Base-by-base conservation (phyloP, 2,329 filamentous ascomycete genomes). In the Pseudocercospora crystallina region DNA sequence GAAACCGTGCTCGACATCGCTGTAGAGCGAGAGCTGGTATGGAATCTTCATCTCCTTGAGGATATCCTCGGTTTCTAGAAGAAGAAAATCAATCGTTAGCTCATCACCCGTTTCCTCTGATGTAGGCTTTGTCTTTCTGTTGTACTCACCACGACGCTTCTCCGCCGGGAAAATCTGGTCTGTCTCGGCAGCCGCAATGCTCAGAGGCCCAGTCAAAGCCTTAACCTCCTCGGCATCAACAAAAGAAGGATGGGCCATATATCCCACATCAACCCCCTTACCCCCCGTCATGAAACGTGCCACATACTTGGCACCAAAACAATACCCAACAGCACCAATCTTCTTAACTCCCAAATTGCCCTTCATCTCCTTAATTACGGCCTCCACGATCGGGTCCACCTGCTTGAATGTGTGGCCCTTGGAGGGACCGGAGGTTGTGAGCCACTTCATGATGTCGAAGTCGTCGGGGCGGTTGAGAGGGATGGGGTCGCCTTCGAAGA, bases 11-110 rank as follows among this genome's bases (percentile, higher is more conserved):
- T 72, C 70, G 29, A 89, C 83, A 47, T 82, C 82, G 2, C 81
- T 83, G 76, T 81, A 94, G 8, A 95, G 75, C 68, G 80, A 88
- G 68, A 94, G 86, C 73, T 95, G 88, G 72, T 87, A 94, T 15
- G 81, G 80, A 7, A 76, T 69, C 2, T 69, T 71, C 26, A 76
- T 78, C 45, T 77, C 70, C 30, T 68, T 64, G 37, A 89, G 75
- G 26, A 86, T 77, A 20, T 77, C 76, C 67, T 88, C 85, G 3
- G 80, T 78, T 62, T 77, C 70, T 26, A n/a, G n/a, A n/a, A n/a
- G 20, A 3, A 26, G 20, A 4, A 26, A 26, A 26, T 26, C 7
- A 26, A 4, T 26, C 20, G 20, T 26, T 26, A 26, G 20, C 20
- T 7, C 20, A 7, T 26, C 20, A 26, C 20, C 20, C 20, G 20